These are phyloP conservation scores for Deinandra increscens DNA, from an alignment of 129 eudicot genomes.

Conservation along the genomic window DNA sequence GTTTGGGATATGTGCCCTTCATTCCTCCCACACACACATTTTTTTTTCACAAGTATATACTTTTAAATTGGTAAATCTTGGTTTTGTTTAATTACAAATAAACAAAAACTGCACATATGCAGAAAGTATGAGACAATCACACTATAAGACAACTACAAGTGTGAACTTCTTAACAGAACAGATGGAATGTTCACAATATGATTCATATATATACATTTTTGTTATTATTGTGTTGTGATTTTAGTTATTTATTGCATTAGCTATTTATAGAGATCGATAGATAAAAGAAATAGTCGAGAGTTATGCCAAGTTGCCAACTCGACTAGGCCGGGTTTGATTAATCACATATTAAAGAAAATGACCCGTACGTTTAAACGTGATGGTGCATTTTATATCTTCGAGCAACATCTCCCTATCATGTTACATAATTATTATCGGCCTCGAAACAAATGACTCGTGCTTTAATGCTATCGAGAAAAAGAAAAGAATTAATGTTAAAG, in stretches of 20 bases:
- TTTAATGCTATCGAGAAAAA: no score
- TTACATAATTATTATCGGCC: no score
- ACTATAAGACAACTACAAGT: background rate
- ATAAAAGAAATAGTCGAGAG: background rate
- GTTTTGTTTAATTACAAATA: background rate
- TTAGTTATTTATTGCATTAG: background rate
- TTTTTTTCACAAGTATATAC: background rate
- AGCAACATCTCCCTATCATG: no score
- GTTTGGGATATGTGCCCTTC: constrained; percentile 54
- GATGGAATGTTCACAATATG: background rate
- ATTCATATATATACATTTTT: background rate
- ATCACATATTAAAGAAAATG: background rate
- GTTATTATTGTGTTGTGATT: background rate
- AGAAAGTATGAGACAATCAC: constrained; percentile 8
- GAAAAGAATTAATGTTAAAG: no score
- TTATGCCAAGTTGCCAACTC: no score
- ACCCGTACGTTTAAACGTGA: background rate
- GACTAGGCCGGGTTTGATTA: background rate
- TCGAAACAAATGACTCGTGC: no score
- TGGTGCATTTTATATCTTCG: no score
- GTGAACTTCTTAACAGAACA: background rate
- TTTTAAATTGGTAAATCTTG: background rate
- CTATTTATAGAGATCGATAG: background rate
- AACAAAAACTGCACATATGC: background rate
- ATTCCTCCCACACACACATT: constrained; percentile 17